These are phyloP conservation scores for Phoma sp. DNA, from an alignment of 2,329 filamentous ascomycete species.

Conservation along the genomic window DNA sequence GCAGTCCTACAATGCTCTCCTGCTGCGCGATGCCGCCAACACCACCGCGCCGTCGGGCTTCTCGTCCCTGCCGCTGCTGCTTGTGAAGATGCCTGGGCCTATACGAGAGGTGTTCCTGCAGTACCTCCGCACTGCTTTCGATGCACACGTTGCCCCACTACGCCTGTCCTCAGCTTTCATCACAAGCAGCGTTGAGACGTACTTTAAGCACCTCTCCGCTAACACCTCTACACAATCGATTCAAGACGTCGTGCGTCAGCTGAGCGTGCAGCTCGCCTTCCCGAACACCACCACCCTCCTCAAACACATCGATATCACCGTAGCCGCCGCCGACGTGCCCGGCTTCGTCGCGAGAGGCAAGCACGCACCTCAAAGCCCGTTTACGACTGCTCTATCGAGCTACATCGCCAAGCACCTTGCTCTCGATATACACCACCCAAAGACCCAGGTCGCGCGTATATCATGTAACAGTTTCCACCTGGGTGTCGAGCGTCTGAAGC, in stretches of 20 bases:
- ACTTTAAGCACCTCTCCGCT: constrained; percentile 65
- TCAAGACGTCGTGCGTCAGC: constrained; percentile 37
- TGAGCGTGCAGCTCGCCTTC: constrained; percentile 47
- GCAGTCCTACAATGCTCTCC: constrained; percentile 57
- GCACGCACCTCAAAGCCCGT: constrained; percentile 33
- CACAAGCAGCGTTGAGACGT: constrained; percentile 53
- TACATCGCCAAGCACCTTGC: constrained; percentile 52
- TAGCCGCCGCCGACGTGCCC: constrained; percentile 49
- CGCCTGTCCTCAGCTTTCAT: constrained; percentile 54
- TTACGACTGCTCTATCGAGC: constrained; percentile 48
- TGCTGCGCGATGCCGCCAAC: constrained; percentile 49
- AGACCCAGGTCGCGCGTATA: constrained; percentile 50
- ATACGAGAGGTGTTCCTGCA: constrained; percentile 57
- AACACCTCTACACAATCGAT: constrained; percentile 37
- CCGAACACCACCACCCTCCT: constrained; percentile 39
- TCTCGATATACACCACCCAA: constrained; percentile 48
- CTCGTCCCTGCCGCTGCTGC: constrained; percentile 57
- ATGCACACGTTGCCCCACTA: constrained; percentile 55
- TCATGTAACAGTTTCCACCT: constrained; percentile 52
- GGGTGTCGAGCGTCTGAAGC: constrained; percentile 48
- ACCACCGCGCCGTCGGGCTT: constrained; percentile 45
- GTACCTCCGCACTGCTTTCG: constrained; percentile 58
- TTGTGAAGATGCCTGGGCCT: constrained; percentile 58
- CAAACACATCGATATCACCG: constrained; percentile 53
- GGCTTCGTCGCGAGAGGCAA: constrained; percentile 41